Conservation (phyloP, 2,329 filamentous ascomycete genomes). For the Aotearoamyces nothofagi region DNA sequence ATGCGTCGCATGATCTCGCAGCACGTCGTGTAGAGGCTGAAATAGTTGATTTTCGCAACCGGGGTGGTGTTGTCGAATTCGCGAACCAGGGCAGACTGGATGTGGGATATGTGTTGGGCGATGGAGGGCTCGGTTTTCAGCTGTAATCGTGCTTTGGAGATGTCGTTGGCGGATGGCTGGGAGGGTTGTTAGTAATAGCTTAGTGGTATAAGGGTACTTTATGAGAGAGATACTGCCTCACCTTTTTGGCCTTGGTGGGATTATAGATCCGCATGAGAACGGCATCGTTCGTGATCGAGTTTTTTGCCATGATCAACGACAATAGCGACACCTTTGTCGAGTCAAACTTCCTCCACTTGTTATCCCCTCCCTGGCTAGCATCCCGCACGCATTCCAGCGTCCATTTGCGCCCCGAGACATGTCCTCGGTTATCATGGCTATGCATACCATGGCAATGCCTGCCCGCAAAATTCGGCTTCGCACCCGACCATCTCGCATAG, state of each 20-base stretch:
- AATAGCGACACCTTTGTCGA: background rate
- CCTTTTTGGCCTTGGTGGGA: background rate
- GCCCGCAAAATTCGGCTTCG: background rate
- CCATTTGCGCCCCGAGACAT: background rate
- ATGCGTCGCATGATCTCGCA: background rate
- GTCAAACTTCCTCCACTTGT: background rate
- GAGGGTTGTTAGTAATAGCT: background rate
- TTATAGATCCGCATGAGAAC: slow-evolving; percentile 1
- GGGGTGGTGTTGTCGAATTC: background rate
- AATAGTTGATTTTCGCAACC: background rate
- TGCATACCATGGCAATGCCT: slow-evolving; percentile 1
- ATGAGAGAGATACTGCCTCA: background rate
- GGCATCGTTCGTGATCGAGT: background rate
- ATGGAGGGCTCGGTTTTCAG: background rate
- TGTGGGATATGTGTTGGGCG: background rate
- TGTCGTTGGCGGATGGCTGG: background rate
- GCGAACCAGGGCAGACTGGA: background rate
- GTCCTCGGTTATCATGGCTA: background rate
- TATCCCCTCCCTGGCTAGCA: background rate
- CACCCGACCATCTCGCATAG: background rate
- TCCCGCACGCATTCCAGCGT: background rate
- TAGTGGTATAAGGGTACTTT: background rate
- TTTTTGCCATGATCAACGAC: background rate
- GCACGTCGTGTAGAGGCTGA: background rate
- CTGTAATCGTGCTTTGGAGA: background rate